phyloP scores from a whole-genome alignment of 2,329 filamentous ascomycete species.

The Alternaria panax region DNA sequence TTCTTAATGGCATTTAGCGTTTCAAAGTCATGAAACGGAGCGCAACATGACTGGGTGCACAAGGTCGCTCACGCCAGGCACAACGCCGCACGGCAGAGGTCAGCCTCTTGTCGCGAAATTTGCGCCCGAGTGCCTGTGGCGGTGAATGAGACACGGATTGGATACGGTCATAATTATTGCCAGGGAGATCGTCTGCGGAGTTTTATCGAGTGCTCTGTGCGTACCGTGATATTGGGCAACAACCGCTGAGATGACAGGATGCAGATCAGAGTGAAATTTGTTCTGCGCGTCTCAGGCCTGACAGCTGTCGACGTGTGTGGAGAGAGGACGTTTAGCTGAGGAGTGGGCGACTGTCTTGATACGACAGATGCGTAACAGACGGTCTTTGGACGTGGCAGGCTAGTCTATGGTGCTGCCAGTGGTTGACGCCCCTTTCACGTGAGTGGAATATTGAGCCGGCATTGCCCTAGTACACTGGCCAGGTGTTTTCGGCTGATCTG shows the following conservation, averaged over 20 bases:
- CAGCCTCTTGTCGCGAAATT: constrained; percentile 13
- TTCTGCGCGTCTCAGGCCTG: constrained; percentile 19
- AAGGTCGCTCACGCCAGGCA: constrained; percentile 5
- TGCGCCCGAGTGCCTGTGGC: constrained; percentile 23
- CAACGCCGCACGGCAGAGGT: constrained; percentile 4
- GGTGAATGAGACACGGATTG: constrained; percentile 29
- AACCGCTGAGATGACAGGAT: constrained; percentile 31
- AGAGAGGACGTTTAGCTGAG: background rate
- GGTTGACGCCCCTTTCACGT: constrained; percentile 40
- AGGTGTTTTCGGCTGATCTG: constrained; percentile 44
- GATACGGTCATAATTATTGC: constrained; percentile 28
- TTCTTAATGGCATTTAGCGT: constrained; percentile 4
- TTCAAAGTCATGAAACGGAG: constrained; percentile 19
- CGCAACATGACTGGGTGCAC: constrained; percentile 11
- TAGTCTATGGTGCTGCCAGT: constrained; percentile 17
- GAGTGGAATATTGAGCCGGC: constrained; percentile 31
- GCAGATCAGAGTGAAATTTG: constrained; percentile 11
- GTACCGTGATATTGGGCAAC: constrained; percentile 18
- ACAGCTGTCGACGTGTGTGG: constrained; percentile 2
- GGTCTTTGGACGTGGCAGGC: constrained; percentile 19
- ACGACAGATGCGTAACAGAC: constrained; percentile 29
- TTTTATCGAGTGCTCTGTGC: constrained; percentile 31
- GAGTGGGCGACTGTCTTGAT: constrained; percentile 27
- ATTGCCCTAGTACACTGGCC: constrained; percentile 30
- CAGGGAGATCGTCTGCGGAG: constrained; percentile 33